Base-by-base conservation (phyloP, 1,139 yeast species). In the Kazachstania sp. region DNA sequence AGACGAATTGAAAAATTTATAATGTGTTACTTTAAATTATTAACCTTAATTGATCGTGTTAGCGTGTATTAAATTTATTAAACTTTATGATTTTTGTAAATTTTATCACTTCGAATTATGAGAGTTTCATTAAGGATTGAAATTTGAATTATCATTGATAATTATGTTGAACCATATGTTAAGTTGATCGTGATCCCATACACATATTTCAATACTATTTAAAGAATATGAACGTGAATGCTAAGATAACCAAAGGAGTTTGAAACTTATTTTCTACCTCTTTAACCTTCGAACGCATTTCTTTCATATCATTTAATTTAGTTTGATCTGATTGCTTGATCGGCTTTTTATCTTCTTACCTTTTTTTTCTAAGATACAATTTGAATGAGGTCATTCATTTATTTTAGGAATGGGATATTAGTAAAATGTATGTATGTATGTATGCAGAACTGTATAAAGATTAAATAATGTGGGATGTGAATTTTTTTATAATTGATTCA, bases 291-390 rank as follows among this genome's bases (percentile, higher is more conserved):
- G 28, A 23, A 9, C 6, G 28, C 28, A 40, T 42, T 43, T 28
- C 15, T 30, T 30, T 30, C 34, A 30, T 13, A 13, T 30, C 15
- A 13, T 23, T 40, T 31, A 48, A 40, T 46, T 39, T 43, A 49
- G 36, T 44, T 44, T 36, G 35, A 39, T 39, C 42, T 30, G 74
- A 95, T 95, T 87, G 81, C 75, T 96, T 83, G 97, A 88, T 94
- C 96, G 96, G 68, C 69, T 67, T 59, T 61, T 58, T 51, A 61
- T 59, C 62, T 57, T 48, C 55, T 56, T 53, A 58, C 58, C 55
- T 49, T 52, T 45, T 48, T 41, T 53, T 51, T 45, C 51, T 49
- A 46, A 45, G 30, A 46, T 44, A 44, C 28, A 26, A 26, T 42
- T 41, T 52, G 26, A 55, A 60, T 68, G 71, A 67, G 71, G 40